Conservation (phyloP, 495 filamentous ascomycete species). For the Lepidopterella palustris region DNA sequence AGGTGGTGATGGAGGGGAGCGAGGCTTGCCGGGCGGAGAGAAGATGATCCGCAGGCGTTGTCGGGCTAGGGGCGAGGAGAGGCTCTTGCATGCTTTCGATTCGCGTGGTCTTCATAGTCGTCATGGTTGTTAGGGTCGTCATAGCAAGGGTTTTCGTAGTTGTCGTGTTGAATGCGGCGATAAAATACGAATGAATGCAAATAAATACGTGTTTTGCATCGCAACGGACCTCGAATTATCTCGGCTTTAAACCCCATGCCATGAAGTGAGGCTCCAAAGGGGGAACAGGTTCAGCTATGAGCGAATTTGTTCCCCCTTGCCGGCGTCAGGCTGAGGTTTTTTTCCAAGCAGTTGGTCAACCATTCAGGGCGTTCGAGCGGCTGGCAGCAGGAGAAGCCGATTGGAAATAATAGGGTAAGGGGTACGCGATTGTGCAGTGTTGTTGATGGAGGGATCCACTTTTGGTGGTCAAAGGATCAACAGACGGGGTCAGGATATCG, state of each 20-base stretch:
- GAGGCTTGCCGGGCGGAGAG: neutral
- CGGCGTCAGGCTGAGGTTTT: neutral
- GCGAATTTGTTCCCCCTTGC: neutral
- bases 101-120: neutral
- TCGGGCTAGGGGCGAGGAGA: neutral
- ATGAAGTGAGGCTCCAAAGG: neutral
- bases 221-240: neutral
- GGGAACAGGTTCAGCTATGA: neutral
- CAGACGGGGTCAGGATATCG: neutral
- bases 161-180: neutral
- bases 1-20: neutral
- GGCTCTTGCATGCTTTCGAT: neutral
- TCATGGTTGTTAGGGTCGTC: neutral
- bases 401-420: neutral
- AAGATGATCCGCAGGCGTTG: neutral
- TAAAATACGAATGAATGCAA: neutral
- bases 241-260: neutral
- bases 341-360: neutral
- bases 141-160: neutral
- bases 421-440: neutral
- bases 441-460: neutral
- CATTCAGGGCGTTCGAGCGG: neutral
- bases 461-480: neutral
- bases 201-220: neutral
- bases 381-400: neutral